Evolutionary conservation across 768 basidiomycete genomes (phyloP), one percentile per base, ranked within the genome.

Genomic region (Pisolithus albus): DNA sequence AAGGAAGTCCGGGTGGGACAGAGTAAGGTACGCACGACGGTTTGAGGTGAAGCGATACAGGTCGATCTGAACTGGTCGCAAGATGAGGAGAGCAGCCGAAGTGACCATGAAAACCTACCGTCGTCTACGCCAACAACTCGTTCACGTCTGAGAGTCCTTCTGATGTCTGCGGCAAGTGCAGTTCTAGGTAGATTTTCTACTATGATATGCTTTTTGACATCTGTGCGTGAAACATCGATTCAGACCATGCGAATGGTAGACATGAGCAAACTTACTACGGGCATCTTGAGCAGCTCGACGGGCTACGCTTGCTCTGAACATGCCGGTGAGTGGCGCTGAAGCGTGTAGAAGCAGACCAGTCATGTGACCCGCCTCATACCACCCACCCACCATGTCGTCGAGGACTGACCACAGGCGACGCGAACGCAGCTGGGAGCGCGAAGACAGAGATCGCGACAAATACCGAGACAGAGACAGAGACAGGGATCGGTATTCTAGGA

Each of bases 391-490:
- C 56, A 82, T 86, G 83, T 79, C 83, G 56, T 81, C 79, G 50
- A 79, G 79, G 56, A 51, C 68, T 41, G 80, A 81, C 55, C 65
- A 75, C 58, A 74, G 80, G 61, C 69, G 77, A 63, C 77, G 80
- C 53, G 83, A 85, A 60, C 67, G 82, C 57, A 83, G 82, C 61
- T 80, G 82, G 79, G 83, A 85, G 53, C 74, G 69, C 30, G 70
- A 70, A 58, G 66, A 68, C 43, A 60, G 70, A 6, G 59, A 61
- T 47, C 57, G 59, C 15, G 59, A 57, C 40, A 51, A 37, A 61
- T 19, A 70, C 38, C 59, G 59, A 23, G 62, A 74, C 52, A 70
- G 59, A 26, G 61, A 74, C 52, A 70, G 73, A 45, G 67, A 75
- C 49, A 69, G 70, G 34, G 75, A 78, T 53, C 71, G 78, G 21